Evolutionary conservation across 768 basidiomycete genomes (phyloP).

Genomic region (Amyloporia xantha): DNA sequence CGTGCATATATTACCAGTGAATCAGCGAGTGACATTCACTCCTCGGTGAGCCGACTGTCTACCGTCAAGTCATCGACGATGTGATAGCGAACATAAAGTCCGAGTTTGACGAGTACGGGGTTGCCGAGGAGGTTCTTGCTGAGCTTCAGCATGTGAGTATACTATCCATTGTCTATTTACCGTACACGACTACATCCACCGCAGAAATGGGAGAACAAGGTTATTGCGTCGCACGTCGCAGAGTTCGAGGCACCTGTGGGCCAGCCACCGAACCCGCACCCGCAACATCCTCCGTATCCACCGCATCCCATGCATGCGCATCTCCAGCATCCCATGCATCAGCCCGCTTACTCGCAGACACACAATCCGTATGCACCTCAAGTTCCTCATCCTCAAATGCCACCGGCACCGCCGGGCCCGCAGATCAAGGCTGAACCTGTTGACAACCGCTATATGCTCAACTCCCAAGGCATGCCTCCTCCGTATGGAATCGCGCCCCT

Average conservation of each 20-base stretch:
- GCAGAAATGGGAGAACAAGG: slow-evolving; percentile 96
- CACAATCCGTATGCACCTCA: slow-evolving; percentile 50
- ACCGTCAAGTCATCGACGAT: slow-evolving; percentile 95
- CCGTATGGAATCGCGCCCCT: slow-evolving; percentile 55
- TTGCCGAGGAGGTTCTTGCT: slow-evolving; percentile 80
- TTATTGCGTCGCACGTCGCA: slow-evolving; percentile 90
- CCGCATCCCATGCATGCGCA: slow-evolving; percentile 27
- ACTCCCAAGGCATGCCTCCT: slow-evolving; percentile 28
- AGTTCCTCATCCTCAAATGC: slow-evolving; percentile 29
- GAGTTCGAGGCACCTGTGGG: slow-evolving; percentile 66
- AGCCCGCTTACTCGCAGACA: slow-evolving; percentile 15
- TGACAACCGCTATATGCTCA: slow-evolving; percentile 62
- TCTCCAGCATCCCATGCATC: slow-evolving; percentile 25
- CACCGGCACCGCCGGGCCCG: slow-evolving; percentile 25
- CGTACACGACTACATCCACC: slow-evolving; percentile 9
- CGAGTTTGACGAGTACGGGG: slow-evolving; percentile 97
- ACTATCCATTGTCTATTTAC: slow-evolving; percentile 10
- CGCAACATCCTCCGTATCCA: slow-evolving; percentile 36
- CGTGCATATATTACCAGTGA: slow-evolving; percentile 51
- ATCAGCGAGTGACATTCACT: slow-evolving; percentile 22
- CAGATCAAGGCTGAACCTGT: slow-evolving; percentile 71
- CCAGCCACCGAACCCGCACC: slow-evolving; percentile 37
- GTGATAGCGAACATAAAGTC: slow-evolving; percentile 81
- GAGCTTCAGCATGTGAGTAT: slow-evolving; percentile 81
- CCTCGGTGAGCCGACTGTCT: slow-evolving; percentile 74